Base-by-base conservation (phyloP, 116 monocot genomes). In the Thalassia testudinum region DNA sequence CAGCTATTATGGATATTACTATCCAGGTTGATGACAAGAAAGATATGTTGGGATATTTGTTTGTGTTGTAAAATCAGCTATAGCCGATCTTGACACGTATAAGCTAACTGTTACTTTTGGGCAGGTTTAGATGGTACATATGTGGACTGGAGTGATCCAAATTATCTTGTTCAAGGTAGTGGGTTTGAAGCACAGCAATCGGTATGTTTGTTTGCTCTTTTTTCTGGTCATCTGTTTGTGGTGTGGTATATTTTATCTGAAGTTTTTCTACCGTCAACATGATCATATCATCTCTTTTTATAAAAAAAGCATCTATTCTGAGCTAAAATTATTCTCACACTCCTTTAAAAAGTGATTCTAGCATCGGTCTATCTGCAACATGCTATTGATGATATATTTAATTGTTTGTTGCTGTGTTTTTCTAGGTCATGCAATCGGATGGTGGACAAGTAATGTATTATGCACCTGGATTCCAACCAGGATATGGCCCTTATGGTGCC, bases 371-470 rank as follows among this genome's bases (percentile, higher is more conserved):
- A 23, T 56, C 42, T 30, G 17, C 27, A 1, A 7, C 11, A 14
- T 17, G 17, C 2, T 18, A 19, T 20, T 17, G 54, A n/a, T 54
- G 22, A 12, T n/a, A 54, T 54, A n/a, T 17, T 22, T 19, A 27
- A 1, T 40, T 40, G 1, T 8, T 57, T 37, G 12, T 43, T 42
- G 16, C 19, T 26, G 0, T 58, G 38, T 49, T 3, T 58, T 63
- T 75, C 69, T 77, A 89, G 89, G 67, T 62, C n/a, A 47, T 42
- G 50, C 79, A 79, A 60, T 20, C 70, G 19, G 89, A 79, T 37
- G 71, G 66, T 59, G 68, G 70, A 47, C 66, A 74, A 26, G 22
- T 72, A 52, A 15, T 69, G 18, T 89, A 80, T 57, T 83, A 80
- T 30, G 26, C 66, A 10, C 80, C 89, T 5, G 71, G 72, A 15